Conservation (phyloP, 2,329 filamentous ascomycete species). For the Aspergillus caelatus region DNA sequence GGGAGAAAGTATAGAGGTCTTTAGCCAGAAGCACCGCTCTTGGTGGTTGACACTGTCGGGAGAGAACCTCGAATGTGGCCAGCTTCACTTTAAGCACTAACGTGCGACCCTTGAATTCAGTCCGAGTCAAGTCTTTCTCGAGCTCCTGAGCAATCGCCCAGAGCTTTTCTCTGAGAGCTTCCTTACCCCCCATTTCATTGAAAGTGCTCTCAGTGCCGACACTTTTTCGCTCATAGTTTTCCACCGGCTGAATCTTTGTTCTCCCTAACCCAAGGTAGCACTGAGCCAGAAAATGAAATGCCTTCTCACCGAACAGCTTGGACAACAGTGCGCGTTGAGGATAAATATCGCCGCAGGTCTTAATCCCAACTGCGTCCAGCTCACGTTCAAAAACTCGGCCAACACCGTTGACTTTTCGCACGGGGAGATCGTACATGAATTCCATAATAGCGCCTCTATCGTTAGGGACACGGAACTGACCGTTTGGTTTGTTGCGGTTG, state of each 20-base stretch:
- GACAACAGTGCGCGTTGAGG: slow-evolving; percentile 71
- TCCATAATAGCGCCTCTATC: slow-evolving; percentile 75
- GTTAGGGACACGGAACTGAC: slow-evolving; percentile 76
- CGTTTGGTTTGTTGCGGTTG: slow-evolving; percentile 95
- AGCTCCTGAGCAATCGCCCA: slow-evolving; percentile 80
- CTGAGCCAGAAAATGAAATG: slow-evolving; percentile 80
- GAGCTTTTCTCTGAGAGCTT: slow-evolving; percentile 74
- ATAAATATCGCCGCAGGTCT: slow-evolving; percentile 87
- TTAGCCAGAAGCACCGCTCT: slow-evolving; percentile 73
- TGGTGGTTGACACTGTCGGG: slow-evolving; percentile 73
- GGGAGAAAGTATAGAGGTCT: slow-evolving; percentile 77
- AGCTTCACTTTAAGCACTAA: slow-evolving; percentile 90
- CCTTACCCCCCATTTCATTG: slow-evolving; percentile 70
- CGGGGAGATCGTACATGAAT: slow-evolving; percentile 83
- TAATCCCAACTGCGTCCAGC: slow-evolving; percentile 81
- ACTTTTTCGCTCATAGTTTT: slow-evolving; percentile 89
- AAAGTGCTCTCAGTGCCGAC: slow-evolving; percentile 95
- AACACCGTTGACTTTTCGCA: slow-evolving; percentile 92
- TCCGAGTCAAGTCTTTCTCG: slow-evolving; percentile 78
- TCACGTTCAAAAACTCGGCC: slow-evolving; percentile 92
- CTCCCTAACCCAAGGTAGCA: slow-evolving; percentile 85
- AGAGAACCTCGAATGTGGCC: slow-evolving; percentile 89
- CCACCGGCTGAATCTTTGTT: slow-evolving; percentile 80
- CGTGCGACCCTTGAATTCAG: slow-evolving; percentile 86
- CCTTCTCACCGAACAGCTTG: slow-evolving; percentile 87